Base-by-base conservation (phyloP, 108 stramenopile genomes). In the Nannochloropsis gaditana region DNA sequence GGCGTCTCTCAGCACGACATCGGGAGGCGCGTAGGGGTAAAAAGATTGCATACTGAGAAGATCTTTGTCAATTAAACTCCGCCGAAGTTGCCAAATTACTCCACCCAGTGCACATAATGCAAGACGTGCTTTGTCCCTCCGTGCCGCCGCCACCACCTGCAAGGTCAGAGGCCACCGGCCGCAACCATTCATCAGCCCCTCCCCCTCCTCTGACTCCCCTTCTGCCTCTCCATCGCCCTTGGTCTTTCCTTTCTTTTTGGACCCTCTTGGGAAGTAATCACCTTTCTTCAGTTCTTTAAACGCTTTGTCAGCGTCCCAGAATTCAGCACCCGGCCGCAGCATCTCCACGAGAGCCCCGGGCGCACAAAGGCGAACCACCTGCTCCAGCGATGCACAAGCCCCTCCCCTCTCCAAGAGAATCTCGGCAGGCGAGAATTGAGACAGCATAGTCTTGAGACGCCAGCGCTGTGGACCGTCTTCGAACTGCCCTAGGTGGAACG, bases 401-500 rank as follows among this genome's bases (percentile, higher is more conserved):
- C 82, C n/a, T n/a, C 59, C 59, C 3, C 59, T 15, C 59, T 73
- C 59, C 9, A 83, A 10, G 43, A 86, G 21, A 11, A 96, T 92
- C 90, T 99, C 99, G 9, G 94, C 94, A 43, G 96, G 97, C 41
- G 84, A 79, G 85, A 91, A 91, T 43, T 92, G 87, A 21, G 96
- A 90, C 44, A 99, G 88, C 44, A 99, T 92, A 43, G 98, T 99
- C 79, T 94, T 91, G 93, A 99, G 93, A 10, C 97, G 90, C 44
- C 94, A 93, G 81, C 97, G 93, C 81, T 95, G 90, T 9, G 93
- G 89, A 90, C 96, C 96, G 91, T 99, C 99, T 2, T 94, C 96
- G 91, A 99, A 99, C 86, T 97, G 96, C 11, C 96, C 97, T 11
- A 99, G 85, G n/a, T 95, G 94, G 21, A 99, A 90, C 1, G 86